These are phyloP conservation scores for Fusarium dimerum DNA, from an alignment of 2,329 filamentous ascomycete genomes.

Conservation along the genomic window DNA sequence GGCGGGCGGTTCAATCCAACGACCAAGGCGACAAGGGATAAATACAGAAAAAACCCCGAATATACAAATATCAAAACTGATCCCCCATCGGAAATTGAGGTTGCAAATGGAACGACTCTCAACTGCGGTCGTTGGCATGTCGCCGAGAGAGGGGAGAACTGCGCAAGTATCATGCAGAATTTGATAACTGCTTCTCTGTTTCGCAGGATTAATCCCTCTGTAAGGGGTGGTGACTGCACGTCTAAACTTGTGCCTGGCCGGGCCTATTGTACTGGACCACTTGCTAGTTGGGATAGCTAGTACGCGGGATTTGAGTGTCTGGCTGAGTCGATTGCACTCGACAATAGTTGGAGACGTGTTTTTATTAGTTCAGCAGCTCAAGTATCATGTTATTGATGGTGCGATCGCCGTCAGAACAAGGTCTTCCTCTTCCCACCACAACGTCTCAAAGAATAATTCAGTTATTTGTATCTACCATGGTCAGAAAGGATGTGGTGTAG, in stretches of 20 bases:
- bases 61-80: neutral
- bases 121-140: slow-evolving; percentile 2
- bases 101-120: neutral
- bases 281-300: too few species aligned
- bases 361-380: too few species aligned
- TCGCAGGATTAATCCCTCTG: slow-evolving; percentile 1
- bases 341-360: too few species aligned
- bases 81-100: neutral
- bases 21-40: neutral
- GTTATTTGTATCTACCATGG: too few species aligned
- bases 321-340: too few species aligned
- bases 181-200: slow-evolving; percentile 1
- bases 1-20: neutral
- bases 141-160: neutral
- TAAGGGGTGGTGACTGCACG: neutral
- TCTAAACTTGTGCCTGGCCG: neutral
- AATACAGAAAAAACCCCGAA: neutral
- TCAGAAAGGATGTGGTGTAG: too few species aligned
- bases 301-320: too few species aligned
- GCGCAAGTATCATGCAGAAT: slow-evolving; percentile 1
- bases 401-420: too few species aligned
- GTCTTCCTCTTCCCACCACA: too few species aligned
- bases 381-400: too few species aligned
- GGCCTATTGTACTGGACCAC: slow-evolving; percentile 1
- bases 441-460: too few species aligned